Conservation (phyloP, 31 red algal species). For the Pterothamnion heteromorphum region DNA sequence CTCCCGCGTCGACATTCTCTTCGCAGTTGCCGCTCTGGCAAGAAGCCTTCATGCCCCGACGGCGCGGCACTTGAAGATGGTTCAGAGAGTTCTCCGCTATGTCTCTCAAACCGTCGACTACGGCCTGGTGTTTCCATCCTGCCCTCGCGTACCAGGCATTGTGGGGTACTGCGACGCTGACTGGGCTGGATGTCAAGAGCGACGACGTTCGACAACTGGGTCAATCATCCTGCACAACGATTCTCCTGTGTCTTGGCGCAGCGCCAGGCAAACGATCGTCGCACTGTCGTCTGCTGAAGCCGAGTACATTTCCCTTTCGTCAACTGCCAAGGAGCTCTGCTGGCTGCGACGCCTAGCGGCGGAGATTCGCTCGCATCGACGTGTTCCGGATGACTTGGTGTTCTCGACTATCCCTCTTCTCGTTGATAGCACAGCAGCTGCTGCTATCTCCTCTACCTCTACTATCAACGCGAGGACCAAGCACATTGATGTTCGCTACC, state of each 20-base stretch:
- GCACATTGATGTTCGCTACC: background rate
- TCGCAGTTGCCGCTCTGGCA: background rate
- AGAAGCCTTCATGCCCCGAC: background rate
- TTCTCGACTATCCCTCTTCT: background rate
- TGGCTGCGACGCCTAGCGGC: conserved; percentile 10
- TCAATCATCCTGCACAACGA: conserved; percentile 40
- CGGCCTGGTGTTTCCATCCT: too few species aligned
- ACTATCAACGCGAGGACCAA: background rate
- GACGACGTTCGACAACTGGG: conserved; percentile 26
- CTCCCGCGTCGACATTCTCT: background rate
- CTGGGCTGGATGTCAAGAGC: background rate
- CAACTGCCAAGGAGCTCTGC: background rate
- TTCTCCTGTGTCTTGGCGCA: conserved; percentile 13
- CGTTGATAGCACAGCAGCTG: background rate
- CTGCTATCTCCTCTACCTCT: background rate
- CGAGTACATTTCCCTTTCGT: conserved; percentile 26
- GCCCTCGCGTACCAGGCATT: background rate
- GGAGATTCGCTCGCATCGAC: background rate
- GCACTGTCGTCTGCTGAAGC: conserved; percentile 45
- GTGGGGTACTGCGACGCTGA: conserved; percentile 10
- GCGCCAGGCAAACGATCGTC: conserved; percentile 6
- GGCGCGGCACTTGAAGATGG: background rate
- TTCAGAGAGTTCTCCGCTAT: background rate
- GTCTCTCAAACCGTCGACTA: background rate
- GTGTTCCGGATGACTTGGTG: too few species aligned